Percentiles rank a stretch among this genome's conserved stretches.
phyloP scores from a whole-genome alignment of 306 rosid genomes.

The Prunus persica region Prunus_persica_NCBIv2 NC_034012.1:2971001-2971500 shows the following conservation, averaged over 20 bases:
- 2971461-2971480: background rate
- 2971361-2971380: conserved; percentile 86
- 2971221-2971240: conserved; percentile 63
- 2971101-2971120: conserved; percentile 73
- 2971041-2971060: conserved; percentile 84
- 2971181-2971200: conserved; percentile 81
- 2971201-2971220: conserved; percentile 73
- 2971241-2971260: conserved; percentile 84
- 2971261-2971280: conserved; percentile 93
- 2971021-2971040: conserved; percentile 76
- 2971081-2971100: conserved; percentile 93
- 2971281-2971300: conserved; percentile 83
- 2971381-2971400: conserved; percentile 94
- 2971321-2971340: conserved; percentile 89
- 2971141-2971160: conserved; percentile 78
- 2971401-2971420: conserved; percentile 94
- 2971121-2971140: conserved; percentile 76
- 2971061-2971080: conserved; percentile 64
- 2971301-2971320: conserved; percentile 83
- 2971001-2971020: conserved; percentile 87
- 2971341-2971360: conserved; percentile 89
- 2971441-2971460: conserved; percentile 16
- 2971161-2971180: conserved; percentile 64
- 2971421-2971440: conserved; percentile 79
- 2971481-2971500: conserved; percentile 10